Percentiles rank a stretch among this genome's conserved stretches.
Evolutionary conservation across 345 rosid genomes (phyloP).

Genomic region (Sonneratia alba): DNA sequence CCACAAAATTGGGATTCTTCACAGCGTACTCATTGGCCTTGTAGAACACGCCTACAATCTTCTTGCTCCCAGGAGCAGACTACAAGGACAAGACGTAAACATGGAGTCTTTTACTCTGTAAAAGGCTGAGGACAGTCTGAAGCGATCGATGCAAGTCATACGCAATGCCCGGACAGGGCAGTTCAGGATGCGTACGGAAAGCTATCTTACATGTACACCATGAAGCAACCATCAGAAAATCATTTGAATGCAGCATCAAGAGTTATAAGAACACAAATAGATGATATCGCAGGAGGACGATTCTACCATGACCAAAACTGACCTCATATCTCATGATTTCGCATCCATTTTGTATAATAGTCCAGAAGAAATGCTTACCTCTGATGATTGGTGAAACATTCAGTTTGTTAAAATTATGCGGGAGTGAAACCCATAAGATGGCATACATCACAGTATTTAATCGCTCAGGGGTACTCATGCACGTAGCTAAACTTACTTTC

Average conservation of each 20-base stretch:
- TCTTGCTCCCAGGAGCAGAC: conserved; percentile 73
- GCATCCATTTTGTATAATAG: no score
- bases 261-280: no score
- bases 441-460: not conserved
- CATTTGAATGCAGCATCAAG: not conserved
- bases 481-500: not conserved
- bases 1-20: conserved; percentile 68
- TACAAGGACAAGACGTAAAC: conserved; percentile 13
- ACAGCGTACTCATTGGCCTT: conserved; percentile 74
- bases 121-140: not conserved
- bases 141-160: not conserved
- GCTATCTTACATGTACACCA: not conserved
- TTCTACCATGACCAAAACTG: no score
- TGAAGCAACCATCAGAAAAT: not conserved
- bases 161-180: not conserved
- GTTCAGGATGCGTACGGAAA: not conserved
- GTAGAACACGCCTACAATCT: conserved; percentile 96
- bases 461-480: not conserved
- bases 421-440: not conserved
- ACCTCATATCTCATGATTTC: no score
- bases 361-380: not conserved
- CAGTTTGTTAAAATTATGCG: not conserved
- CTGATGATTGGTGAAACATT: not conserved
- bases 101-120: not conserved
- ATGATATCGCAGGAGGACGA: no score